Base-by-base conservation (phyloP, 2,329 filamentous ascomycete genomes). In the Colletotrichum sp. region DNA sequence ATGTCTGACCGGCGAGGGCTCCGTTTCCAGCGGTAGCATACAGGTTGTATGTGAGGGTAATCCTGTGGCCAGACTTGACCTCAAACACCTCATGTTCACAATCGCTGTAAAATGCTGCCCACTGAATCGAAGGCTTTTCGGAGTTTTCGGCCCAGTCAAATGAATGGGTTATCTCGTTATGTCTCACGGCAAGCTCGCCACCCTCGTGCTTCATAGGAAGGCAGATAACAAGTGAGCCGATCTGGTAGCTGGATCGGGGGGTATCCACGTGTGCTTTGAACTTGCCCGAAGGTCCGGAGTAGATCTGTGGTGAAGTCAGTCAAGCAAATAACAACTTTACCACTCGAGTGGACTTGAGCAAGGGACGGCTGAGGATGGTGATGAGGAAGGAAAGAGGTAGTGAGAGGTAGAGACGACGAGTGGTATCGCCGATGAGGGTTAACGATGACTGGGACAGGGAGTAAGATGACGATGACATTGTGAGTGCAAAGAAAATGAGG, bases 21-120 rank as follows among this genome's bases (percentile, higher is more conserved):
- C 21, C 36, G 15, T 5, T 34, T 0, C 26, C 18, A 26, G 82
- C 80, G 3, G 83, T 82, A 13, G 85, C 81, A 76, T 86, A 91
- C 2, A 93, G 82, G 73, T 92, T 92, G 82, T 93, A 93, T 0
- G 90, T 93, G 26, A 93, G 80, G 0, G 89, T 92, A 18, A 93
- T 76, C 0, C 90, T 88, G 72, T 92, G 85, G 0, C 91, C 90
- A 2, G 82, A 78, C 0, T 82, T 88, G 8, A 93, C 86, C 16
- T 88, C 85, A 1, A 87, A 78, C 2, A 91, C 86, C 76, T 91
- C 88, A 69, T 91, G 89, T 75, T 90, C 86, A 77, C 88, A 90
- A 79, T 90, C 88, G 70, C 85, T 83, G 76, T 89, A 89, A 81
- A 91, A 91, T 0, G 89, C 89, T 0, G 88, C 87, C 89, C 89